A percentile compares a stretch with the other conserved stretches of the same genome.
Conservation (phyloP, 305 asterid genomes). For the Caryopteris hybrid region DNA sequence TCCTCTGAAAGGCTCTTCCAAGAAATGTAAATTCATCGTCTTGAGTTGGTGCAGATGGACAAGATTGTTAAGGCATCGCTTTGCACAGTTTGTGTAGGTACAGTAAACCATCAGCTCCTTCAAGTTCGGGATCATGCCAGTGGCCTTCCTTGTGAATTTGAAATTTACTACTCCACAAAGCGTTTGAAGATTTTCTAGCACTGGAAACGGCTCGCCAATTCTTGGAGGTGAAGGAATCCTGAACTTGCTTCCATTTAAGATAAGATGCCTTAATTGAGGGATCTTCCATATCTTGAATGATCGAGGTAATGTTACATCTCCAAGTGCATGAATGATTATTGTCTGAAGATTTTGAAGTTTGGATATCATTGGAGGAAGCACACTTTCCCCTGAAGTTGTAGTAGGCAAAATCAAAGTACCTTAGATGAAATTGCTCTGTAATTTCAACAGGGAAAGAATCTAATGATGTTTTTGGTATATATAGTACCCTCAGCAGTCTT, state of each 20-base stretch:
- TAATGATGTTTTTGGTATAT: neutral
- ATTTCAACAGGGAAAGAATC: neutral
- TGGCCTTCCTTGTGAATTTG: neutral
- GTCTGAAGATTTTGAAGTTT: constrained; percentile 10
- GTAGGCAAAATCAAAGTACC: neutral
- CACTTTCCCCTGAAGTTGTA: too few relatives aligned
- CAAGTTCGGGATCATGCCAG: neutral
- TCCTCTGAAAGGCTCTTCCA: too few relatives aligned
- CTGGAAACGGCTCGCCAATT: too few relatives aligned
- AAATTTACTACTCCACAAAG: neutral
- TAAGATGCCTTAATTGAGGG: constrained; percentile 2
- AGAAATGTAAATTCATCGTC: neutral
- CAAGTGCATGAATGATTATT: neutral
- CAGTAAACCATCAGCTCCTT: neutral
- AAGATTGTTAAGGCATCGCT: neutral
- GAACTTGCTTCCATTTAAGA: neutral
- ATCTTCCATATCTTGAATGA: neutral
- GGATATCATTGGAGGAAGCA: neutral
- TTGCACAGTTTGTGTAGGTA: neutral
- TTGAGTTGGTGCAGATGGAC: constrained; percentile 15
- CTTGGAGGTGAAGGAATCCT: neutral
- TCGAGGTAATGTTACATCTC: too few relatives aligned
- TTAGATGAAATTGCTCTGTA: neutral
- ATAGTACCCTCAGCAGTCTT: neutral
- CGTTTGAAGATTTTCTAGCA: neutral